phyloP scores from a whole-genome alignment of 106 monocot species.

The Posidonia australis region DNA sequence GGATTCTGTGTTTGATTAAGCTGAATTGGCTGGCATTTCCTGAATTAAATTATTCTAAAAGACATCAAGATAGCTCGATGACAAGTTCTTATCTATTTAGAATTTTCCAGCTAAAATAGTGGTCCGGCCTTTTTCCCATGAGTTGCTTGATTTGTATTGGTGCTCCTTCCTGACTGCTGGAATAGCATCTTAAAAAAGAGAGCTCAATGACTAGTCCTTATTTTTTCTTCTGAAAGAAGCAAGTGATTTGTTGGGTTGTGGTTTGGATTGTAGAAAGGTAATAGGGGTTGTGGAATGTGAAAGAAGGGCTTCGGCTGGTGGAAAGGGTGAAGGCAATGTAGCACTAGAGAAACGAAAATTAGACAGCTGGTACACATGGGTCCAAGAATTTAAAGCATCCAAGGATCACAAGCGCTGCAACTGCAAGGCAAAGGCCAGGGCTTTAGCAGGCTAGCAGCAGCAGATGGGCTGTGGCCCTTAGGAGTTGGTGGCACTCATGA shows the following conservation, averaged over 20 bases:
- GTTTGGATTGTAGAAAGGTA: not conserved
- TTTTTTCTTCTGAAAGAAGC: not conserved
- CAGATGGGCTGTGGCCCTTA: not conserved
- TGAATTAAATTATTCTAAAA: not conserved
- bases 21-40: not conserved
- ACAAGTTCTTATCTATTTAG: not conserved
- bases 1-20: not conserved
- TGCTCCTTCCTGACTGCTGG: not conserved
- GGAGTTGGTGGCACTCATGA: not conserved
- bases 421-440: not conserved
- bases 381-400: not conserved
- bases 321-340: slow-evolving; percentile 1
- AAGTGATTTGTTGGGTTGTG: not conserved
- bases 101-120: not conserved
- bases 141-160: not conserved
- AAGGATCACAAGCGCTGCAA: not conserved
- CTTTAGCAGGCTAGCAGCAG: too few species aligned
- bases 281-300: not conserved
- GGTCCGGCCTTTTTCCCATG: not conserved
- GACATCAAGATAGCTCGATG: not conserved
- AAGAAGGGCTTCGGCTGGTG: not conserved
- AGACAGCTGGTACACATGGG: not conserved
- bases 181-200: not conserved
- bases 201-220: not conserved
- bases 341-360: not conserved